Evolutionary conservation across 805 yeast genomes (phyloP).

Genomic region (Spathaspora boniae): DNA sequence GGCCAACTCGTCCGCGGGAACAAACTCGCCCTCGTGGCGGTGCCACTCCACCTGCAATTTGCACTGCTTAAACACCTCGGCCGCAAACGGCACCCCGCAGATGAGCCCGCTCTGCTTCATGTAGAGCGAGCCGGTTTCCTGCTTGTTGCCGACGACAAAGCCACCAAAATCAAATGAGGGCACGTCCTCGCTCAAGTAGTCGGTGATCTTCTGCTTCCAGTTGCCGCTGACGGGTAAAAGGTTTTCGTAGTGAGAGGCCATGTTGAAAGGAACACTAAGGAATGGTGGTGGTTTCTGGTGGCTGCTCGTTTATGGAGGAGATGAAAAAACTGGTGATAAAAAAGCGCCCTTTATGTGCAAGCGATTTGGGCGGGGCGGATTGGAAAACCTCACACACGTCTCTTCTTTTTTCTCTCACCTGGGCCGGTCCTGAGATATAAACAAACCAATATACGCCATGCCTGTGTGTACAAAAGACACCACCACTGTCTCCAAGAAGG

Average conservation of each 20-base stretch:
- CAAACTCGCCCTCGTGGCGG: constrained; percentile 60
- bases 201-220: constrained; percentile 78
- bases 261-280: too few species aligned
- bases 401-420: not conserved
- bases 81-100: constrained; percentile 86
- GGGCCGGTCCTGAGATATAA: not conserved
- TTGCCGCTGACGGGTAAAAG: constrained; percentile 70
- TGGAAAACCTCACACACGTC: too few species aligned
- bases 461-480: too few species aligned
- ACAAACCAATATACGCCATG: not conserved
- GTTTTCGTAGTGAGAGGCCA: constrained; percentile 36
- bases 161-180: constrained; percentile 96
- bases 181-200: constrained; percentile 81
- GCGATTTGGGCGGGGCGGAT: too few species aligned
- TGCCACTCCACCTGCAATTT: constrained; percentile 70
- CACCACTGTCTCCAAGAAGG: constrained; percentile 3
- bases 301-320: constrained; percentile 3
- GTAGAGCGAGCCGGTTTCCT: constrained; percentile 69
- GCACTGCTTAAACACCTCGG: constrained; percentile 79
- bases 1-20: constrained; percentile 39
- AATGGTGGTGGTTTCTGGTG: too few species aligned
- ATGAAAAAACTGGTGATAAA: not conserved
- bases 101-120: constrained; percentile 80
- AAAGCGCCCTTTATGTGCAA: not conserved
- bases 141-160: constrained; percentile 79